These are phyloP conservation scores for Pavlovales sp. DNA, from an alignment of 208 protist species.

Conservation along the genomic window DNA sequence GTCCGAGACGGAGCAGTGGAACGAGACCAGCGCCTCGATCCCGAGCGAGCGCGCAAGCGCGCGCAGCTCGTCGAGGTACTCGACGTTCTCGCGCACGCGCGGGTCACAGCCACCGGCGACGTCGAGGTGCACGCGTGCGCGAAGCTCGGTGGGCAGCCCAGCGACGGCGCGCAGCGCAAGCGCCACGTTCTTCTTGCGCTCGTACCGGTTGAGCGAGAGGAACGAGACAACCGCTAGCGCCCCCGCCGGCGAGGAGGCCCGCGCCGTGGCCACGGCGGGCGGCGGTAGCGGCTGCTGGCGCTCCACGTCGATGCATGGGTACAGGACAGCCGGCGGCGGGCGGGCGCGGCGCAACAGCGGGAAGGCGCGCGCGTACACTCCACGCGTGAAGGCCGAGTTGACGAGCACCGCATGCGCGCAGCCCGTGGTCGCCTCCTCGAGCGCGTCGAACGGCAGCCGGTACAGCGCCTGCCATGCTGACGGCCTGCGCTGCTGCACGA, in stretches of 20 bases:
- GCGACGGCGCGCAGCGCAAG: constrained; percentile 43
- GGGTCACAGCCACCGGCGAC: constrained; percentile 55
- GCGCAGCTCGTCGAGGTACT: constrained; percentile 35
- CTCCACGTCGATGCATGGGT: constrained; percentile 18
- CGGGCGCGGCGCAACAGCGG: not conserved
- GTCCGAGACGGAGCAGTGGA: constrained; percentile 43
- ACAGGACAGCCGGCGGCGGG: constrained; percentile 28
- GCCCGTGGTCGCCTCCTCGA: constrained; percentile 51
- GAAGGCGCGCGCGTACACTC: constrained; percentile 31
- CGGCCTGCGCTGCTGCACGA: constrained; percentile 12
- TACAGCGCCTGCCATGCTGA: too few relatives aligned
- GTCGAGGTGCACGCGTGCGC: constrained; percentile 26
- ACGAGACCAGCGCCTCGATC: constrained; percentile 33
- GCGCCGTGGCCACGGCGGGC: not conserved
- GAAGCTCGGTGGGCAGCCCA: not conserved
- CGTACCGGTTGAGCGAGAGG: constrained; percentile 58
- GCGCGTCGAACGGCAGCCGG: constrained; percentile 45
- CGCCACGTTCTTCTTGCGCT: constrained; percentile 56
- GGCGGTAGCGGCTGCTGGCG: not conserved
- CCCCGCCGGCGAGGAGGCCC: too few relatives aligned
- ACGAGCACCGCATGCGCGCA: constrained; percentile 43
- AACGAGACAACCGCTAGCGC: too few relatives aligned
- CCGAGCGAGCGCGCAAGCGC: not conserved
- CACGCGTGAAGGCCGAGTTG: constrained; percentile 45
- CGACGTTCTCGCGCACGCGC: constrained; percentile 43